Percentiles rank a stretch among this genome's conserved stretches.
These are phyloP conservation scores for Exophiala phaeomuriformis DNA, from an alignment of 2,329 filamentous ascomycete genomes.

Conservation along the genomic window DNA sequence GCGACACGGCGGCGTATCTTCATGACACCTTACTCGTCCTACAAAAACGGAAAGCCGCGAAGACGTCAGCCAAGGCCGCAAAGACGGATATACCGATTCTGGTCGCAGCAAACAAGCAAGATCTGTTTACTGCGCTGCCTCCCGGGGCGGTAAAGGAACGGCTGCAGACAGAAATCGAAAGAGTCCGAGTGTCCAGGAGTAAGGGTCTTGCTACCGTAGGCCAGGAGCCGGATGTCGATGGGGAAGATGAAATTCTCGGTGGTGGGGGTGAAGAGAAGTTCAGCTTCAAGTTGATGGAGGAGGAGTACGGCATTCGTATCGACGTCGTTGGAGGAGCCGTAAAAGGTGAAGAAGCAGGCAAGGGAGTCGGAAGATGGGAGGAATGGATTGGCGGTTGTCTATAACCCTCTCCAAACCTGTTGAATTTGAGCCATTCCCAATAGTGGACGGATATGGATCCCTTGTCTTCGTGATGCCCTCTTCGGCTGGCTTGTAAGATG, in stretches of 20 bases:
- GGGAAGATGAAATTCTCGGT: slow-evolving; percentile 76
- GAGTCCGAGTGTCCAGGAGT: slow-evolving; percentile 66
- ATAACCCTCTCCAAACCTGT: slow-evolving; percentile 35
- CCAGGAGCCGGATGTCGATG: slow-evolving; percentile 43
- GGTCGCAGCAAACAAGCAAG: slow-evolving; percentile 88
- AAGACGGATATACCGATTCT: slow-evolving; percentile 64
- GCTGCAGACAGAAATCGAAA: slow-evolving; percentile 73
- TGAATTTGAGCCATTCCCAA: neutral
- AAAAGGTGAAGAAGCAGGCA: slow-evolving; percentile 56
- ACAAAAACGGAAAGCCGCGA: slow-evolving; percentile 56
- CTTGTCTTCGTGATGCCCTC: too few species aligned
- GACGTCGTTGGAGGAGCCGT: slow-evolving; percentile 63
- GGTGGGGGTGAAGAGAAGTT: slow-evolving; percentile 74
- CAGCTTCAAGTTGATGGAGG: slow-evolving; percentile 70
- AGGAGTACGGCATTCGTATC: slow-evolving; percentile 67
- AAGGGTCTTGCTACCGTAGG: slow-evolving; percentile 56
- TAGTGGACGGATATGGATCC: too few species aligned
- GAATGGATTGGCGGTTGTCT: slow-evolving; percentile 76
- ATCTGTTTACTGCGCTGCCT: slow-evolving; percentile 88
- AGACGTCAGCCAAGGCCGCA: slow-evolving; percentile 29
- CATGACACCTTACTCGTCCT: slow-evolving; percentile 80
- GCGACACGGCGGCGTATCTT: slow-evolving; percentile 72
- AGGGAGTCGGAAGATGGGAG: slow-evolving; percentile 80
- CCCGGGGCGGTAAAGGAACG: slow-evolving; percentile 64
- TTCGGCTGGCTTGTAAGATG: too few species aligned